Percentiles rank a stretch among this genome's conserved stretches.
phyloP scores from a whole-genome alignment of 2,329 filamentous ascomycete genomes.

The Pseudocercospora ulei region DNA sequence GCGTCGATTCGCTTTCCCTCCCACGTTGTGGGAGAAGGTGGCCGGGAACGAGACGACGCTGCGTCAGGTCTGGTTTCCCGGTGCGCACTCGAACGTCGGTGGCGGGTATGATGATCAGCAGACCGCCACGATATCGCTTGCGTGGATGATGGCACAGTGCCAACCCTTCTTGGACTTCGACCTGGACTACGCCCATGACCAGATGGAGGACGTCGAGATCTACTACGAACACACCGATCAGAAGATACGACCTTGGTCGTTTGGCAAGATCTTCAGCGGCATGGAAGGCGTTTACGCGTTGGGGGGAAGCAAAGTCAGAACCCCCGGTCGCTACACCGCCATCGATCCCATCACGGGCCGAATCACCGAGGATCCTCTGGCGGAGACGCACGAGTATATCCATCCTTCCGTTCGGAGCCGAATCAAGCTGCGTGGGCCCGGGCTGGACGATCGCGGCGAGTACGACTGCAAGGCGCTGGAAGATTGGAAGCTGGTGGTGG shows the following conservation, averaged over 20 bases:
- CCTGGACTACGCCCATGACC: slow-evolving; percentile 41
- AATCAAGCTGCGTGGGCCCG: slow-evolving; percentile 40
- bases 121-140: slow-evolving; percentile 45
- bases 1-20: slow-evolving; percentile 36
- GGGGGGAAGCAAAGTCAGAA: slow-evolving; percentile 40
- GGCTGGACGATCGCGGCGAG: slow-evolving; percentile 38
- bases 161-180: slow-evolving; percentile 43
- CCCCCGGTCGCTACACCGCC: slow-evolving; percentile 42
- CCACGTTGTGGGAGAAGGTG: slow-evolving; percentile 39
- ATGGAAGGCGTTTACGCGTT: slow-evolving; percentile 42
- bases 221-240: slow-evolving; percentile 40
- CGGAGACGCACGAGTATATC: slow-evolving; percentile 46
- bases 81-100: slow-evolving; percentile 41
- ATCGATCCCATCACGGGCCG: slow-evolving; percentile 39
- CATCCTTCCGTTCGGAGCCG: slow-evolving; percentile 44
- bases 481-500: slow-evolving; percentile 43
- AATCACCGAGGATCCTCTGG: slow-evolving; percentile 38
- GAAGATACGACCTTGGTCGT: slow-evolving; percentile 41
- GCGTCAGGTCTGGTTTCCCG: slow-evolving; percentile 44
- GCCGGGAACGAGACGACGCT: slow-evolving; percentile 39
- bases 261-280: slow-evolving; percentile 42
- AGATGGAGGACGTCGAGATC: slow-evolving; percentile 39
- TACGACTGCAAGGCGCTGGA: slow-evolving; percentile 41
- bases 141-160: slow-evolving; percentile 50
- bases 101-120: slow-evolving; percentile 42